Evolutionary conservation across 2,329 filamentous ascomycete genomes (phyloP), one percentile per base, ranked within the genome.

Genomic region (Emergomyces orientalis): DNA sequence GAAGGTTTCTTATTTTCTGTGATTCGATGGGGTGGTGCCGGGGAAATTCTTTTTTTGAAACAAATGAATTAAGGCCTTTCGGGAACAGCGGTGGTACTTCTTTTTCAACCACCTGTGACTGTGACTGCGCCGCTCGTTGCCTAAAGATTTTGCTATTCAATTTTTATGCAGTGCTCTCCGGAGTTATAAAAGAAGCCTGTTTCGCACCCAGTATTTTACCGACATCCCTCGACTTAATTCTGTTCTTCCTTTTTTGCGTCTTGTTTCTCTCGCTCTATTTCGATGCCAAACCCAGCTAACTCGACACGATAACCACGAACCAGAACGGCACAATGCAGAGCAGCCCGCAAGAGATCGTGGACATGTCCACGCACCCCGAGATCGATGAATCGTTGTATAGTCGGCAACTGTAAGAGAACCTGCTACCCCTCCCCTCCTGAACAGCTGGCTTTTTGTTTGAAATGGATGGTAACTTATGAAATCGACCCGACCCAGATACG

Each of bases 361-460:
- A 85, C 74, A 79, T 83, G 77, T 80, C 86, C 69, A 86, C 86
- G 71, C 79, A 83, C 69, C 84, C 83, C 68, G 85, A 87, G 69
- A 88, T 88, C 69, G 85, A 88, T 69, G 85, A 88, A 75, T 86
- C 84, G 49, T 76, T 88, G 62, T 88, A 88, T 78, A 87, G 84
- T 73, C 78, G 85, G 68, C 85, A 88, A 77, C 82, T 88, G 73
- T 78, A 67, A 71, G 76, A 69, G 17, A 52, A 14, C 27, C 4
- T 17, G 7, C 19, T 25, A 4, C 14, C 34, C 25, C 11, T 62
- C n/a, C n/a, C n/a, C n/a, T n/a, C n/a, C n/a, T n/a, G n/a, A n/a
- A n/a, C n/a, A n/a, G n/a, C n/a, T n/a, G n/a, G n/a, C n/a, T n/a
- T n/a, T n/a, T n/a, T 3, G 9, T 45, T 25, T 43, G 25, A 7